phyloP scores from a whole-genome alignment of 73 alveolate species.

The Paramecium sonneborni region DNA sequence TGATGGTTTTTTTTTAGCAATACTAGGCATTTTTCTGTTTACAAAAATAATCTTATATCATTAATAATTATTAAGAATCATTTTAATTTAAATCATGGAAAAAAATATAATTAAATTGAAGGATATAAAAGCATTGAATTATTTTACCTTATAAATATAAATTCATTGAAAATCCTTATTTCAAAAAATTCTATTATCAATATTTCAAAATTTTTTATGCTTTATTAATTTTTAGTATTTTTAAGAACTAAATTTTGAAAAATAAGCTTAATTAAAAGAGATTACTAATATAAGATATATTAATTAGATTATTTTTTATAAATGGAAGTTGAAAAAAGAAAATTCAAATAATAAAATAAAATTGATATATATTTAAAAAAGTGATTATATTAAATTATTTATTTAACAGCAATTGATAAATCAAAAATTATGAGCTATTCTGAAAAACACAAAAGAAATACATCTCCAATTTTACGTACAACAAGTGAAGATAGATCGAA shows the following conservation, averaged over 20 bases:
- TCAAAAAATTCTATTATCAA: too few species aligned
- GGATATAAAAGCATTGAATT: not conserved
- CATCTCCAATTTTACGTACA: constrained; percentile 1
- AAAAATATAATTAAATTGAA: not conserved
- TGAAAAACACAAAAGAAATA: constrained; percentile 13
- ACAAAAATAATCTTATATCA: not conserved
- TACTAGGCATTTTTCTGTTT: not conserved
- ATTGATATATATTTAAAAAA: not conserved
- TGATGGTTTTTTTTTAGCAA: not conserved
- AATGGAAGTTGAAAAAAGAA: too few species aligned
- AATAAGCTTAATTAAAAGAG: too few species aligned
- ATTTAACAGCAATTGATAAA: not conserved
- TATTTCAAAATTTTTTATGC: too few species aligned
- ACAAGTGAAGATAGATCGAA: constrained; percentile 6
- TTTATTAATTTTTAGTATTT: too few species aligned
- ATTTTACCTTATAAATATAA: not conserved
- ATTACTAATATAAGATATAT: too few species aligned
- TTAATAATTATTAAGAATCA: not conserved
- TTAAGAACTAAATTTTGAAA: too few species aligned
- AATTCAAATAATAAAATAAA: too few species aligned
- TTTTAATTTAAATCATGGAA: not conserved
- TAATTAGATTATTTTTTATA: too few species aligned
- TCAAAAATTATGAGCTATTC: constrained; percentile 19
- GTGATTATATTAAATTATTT: not conserved
- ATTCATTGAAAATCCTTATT: too few species aligned